Base-by-base conservation (phyloP, 192 early-diverging fungal species). In the Cetraspora pellucida region DNA sequence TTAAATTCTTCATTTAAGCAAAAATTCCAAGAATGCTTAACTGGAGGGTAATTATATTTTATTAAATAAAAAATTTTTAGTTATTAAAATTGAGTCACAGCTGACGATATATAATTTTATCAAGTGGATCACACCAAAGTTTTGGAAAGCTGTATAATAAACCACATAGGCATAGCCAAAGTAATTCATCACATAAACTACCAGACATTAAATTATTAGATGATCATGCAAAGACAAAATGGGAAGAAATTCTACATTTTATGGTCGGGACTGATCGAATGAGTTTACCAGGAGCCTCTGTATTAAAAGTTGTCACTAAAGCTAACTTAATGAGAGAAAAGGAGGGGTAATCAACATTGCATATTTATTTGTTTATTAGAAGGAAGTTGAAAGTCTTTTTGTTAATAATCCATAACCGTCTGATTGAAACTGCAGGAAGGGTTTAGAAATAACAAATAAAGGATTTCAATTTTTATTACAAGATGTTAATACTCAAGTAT, bases 401-500 rank as follows among this genome's bases (percentile, higher is more conserved):
- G 73, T 77, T 43, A 63, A 61, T 31, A 78, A 74, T 19, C 78
- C 74, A 80, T 47, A 74, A 13, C 52, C 78, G 14, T 74, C 44
- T 81, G 71, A 46, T 74, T 71, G n/a, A 55, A 31, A 25, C 69
- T 46, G 72, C 7, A 31, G 75, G 28, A 81, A 72, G 1, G 81
- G 86, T 1, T 83, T 93, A 50, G 82, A 82, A 31, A 99, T 99
- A 69, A 97, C 96, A 10, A 95, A 94, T 79, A 95, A 96, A 79
- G 97, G 97, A 11, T 99, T 99, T 81, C 97, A 99, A 81, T 99
- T 99, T 79, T 79, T 99, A 64, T 80, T 99, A 28, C 96, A 96
- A 81, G 95, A 99, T 79, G 86, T 93, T 21, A 94, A 94, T 67
- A 91, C 95, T 23, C 97, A 99, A 85, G 94, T 97, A 10, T 99